phyloP scores from a whole-genome alignment of 2,329 filamentous ascomycete genomes.

The Phyllosticta citrichinensis region DNA sequence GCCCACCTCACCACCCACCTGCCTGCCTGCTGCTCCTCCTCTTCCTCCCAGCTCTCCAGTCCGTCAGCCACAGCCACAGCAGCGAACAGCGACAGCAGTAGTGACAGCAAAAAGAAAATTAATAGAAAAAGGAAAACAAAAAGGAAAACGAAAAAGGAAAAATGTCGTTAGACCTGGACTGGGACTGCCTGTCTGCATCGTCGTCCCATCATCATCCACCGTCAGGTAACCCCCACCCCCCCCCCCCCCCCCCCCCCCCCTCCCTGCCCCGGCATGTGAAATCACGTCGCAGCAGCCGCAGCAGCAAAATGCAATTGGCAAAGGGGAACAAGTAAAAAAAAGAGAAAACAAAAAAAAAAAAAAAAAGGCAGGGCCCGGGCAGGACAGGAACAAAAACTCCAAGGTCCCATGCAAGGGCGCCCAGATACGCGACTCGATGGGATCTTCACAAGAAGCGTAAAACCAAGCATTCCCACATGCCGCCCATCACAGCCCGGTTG shows the following conservation, averaged over 20 bases:
- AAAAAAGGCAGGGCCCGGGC: neutral
- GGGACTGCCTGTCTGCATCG: neutral
- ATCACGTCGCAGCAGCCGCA: neutral
- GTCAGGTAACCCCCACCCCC: neutral
- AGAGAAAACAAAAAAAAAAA: neutral
- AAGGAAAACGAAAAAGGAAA: no score
- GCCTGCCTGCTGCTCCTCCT: neutral
- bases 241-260: neutral
- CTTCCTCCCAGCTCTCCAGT: no score
- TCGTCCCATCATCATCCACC: no score
- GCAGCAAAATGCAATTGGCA: neutral
- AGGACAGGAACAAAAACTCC: neutral
- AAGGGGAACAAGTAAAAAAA: neutral
- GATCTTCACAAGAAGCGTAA: slow-evolving; percentile 2
- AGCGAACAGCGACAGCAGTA: no score
- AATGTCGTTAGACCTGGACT: no score
- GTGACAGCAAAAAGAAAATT: no score
- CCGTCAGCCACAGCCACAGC: no score
- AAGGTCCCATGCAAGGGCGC: slow-evolving; percentile 7
- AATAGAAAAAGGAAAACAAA: no score
- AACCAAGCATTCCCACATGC: neutral
- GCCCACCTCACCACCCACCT: neutral
- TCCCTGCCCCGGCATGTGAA: slow-evolving; percentile 6
- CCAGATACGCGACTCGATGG: slow-evolving; percentile 6
- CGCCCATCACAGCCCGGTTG: neutral